Evolutionary conservation across 192 early-diverging fungal species (phyloP), one percentile per base, ranked within the genome.

Genomic region (Diversispora eburnea): DNA sequence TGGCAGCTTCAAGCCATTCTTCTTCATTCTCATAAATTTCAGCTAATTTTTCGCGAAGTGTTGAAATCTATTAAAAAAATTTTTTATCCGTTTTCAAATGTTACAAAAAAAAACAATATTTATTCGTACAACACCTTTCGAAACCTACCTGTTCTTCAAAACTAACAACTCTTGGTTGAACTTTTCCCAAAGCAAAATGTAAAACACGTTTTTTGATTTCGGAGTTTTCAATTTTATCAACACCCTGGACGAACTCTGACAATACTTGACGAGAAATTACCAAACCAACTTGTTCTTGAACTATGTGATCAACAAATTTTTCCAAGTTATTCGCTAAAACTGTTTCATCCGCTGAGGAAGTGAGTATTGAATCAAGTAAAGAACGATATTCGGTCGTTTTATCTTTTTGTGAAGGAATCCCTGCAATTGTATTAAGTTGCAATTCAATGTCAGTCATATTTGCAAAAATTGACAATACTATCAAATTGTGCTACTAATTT

Each of bases 1-100:
- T 85, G 8, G 96, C 96, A 7, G 97, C 95, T 65, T 92, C 91
- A n/a, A 83, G 78, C 89, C 89, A 96, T 12, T 91, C 86, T 63
- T 92, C 89, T 42, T 93, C 86, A 10, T 82, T 75, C 54, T 92
- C 91, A 61, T 89, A 86, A 8, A 94, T 81, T 15, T 81, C 79
- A 1, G 95, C 91, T 39, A 99, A 82, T 56, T 91, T 85, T 60
- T 90, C 89, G 25, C 94, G 85, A 33, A 93, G 84, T 33, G 78
- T 76, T 2, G 92, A 91, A 7, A 94, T 88, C 85, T 87, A 78
- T 56, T 12, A 60, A 41, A 73, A 52, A n/a, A 17, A 73, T 52
- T 25, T 47, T 51, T 49, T 25, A 62, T 12, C 15, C 9, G 47
- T 13, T 5, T 47, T 12, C 33, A 3, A 33, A 33, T 33, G 25